Conservation (phyloP, 805 yeast species). For the Yarrowia phangngaensis region DNA sequence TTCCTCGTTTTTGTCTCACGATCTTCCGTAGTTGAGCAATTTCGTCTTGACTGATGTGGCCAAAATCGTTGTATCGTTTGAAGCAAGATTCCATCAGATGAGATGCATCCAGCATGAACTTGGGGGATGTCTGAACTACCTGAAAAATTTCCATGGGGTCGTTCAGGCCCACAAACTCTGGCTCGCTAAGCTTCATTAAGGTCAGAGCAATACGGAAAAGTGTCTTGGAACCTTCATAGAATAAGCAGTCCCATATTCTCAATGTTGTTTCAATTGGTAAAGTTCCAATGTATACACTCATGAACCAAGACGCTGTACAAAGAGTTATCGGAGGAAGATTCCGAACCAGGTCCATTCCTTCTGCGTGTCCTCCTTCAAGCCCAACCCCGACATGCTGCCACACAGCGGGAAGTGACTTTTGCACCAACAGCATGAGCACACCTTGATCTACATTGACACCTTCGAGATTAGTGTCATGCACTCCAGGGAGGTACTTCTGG, state of each 20-base stretch:
- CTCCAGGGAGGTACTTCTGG: constrained; percentile 79
- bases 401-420: constrained; percentile 75
- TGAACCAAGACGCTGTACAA: constrained; percentile 96
- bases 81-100: constrained; percentile 32
- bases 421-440: constrained; percentile 78
- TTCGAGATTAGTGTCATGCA: constrained; percentile 83
- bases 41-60: constrained; percentile 77
- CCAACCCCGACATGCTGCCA: constrained; percentile 56
- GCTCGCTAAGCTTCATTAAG: constrained; percentile 70
- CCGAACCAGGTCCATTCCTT: constrained; percentile 45
- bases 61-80: constrained; percentile 43
- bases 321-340: constrained; percentile 86
- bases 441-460: constrained; percentile 97
- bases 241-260: constrained; percentile 90
- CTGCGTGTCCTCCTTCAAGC: constrained; percentile 41
- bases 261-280: constrained; percentile 84
- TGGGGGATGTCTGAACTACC: constrained; percentile 78
- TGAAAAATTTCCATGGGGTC: constrained; percentile 70
- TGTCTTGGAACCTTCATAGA: constrained; percentile 86
- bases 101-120: constrained; percentile 45
- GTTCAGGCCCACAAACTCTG: constrained; percentile 48
- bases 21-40: constrained; percentile 71
- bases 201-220: constrained; percentile 79
- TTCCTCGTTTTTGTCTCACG: constrained; percentile 51
- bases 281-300: constrained; percentile 91